Percentiles rank a stretch among this genome's conserved stretches.
These are phyloP conservation scores for Populus nigra DNA, from an alignment of 345 rosid genomes.

Conservation along the genomic window DNA sequence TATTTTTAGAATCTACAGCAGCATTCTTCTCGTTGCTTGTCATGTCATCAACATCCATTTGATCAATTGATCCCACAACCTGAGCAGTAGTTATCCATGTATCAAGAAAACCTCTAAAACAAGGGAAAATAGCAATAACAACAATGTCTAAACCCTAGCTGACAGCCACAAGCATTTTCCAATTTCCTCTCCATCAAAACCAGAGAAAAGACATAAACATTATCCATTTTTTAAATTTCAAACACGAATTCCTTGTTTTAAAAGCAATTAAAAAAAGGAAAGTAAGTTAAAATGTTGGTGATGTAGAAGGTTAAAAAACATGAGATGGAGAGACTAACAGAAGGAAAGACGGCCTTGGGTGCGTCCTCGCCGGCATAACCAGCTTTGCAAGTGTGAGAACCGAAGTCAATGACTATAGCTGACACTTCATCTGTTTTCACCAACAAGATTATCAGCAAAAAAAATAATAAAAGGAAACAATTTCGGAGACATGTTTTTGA, in stretches of 20 bases:
- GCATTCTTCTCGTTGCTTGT: constrained; percentile 42
- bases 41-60: constrained; percentile 80
- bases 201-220: no score
- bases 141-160: neutral
- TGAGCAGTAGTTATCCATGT: constrained; percentile 10
- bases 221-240: neutral
- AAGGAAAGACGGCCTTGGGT: constrained; percentile 98
- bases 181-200: neutral
- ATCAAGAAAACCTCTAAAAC: neutral
- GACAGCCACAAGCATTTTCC: neutral
- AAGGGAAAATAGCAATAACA: neutral
- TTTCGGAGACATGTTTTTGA: neutral
- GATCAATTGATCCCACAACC: constrained; percentile 92
- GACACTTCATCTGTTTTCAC: constrained; percentile 83
- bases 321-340: constrained; percentile 46
- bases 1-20: constrained; percentile 54
- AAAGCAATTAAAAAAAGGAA: neutral
- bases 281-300: neutral
- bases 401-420: constrained; percentile 96
- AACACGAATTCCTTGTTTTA: neutral
- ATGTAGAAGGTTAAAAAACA: neutral
- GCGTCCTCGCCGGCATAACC: constrained; percentile 99
- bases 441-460: neutral
- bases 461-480: neutral
- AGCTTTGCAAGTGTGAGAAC: constrained; percentile 97